Conservation (phyloP, 345 rosid genomes). For the Carallia brachiata region DNA sequence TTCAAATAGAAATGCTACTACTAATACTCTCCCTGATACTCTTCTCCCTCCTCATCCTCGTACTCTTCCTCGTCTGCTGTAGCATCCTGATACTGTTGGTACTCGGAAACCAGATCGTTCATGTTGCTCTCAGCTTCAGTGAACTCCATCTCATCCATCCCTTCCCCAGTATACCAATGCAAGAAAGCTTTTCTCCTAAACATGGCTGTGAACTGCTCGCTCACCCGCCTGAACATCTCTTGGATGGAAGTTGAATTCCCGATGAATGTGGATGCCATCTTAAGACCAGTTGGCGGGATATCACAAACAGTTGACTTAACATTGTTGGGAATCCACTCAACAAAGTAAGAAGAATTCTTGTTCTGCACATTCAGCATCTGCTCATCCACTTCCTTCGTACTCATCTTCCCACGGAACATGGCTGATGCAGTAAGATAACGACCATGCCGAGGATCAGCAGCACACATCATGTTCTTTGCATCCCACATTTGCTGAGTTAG, state of each 20-base stretch:
- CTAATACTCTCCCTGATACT: slow-evolving; percentile 20
- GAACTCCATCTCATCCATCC: slow-evolving; percentile 32
- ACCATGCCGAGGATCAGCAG: slow-evolving; percentile 28
- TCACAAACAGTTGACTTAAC: slow-evolving; percentile 33
- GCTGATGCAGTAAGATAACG: slow-evolving; percentile 30
- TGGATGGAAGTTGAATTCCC: slow-evolving; percentile 30
- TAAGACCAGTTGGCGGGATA: slow-evolving; percentile 27
- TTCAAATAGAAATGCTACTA: not conserved
- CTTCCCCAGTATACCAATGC: slow-evolving; percentile 32
- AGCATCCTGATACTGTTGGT: slow-evolving; percentile 33
- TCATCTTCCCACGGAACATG: slow-evolving; percentile 33
- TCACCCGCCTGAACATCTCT: slow-evolving; percentile 31
- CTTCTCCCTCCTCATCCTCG: slow-evolving; percentile 24
- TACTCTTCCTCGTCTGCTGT: slow-evolving; percentile 29
- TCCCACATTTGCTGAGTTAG: slow-evolving; percentile 37
- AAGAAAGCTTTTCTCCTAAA: slow-evolving; percentile 31
- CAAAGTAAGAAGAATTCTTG: slow-evolving; percentile 32
- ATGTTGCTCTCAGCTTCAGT: slow-evolving; percentile 32
- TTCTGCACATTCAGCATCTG: slow-evolving; percentile 34
- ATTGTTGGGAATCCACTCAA: slow-evolving; percentile 33
- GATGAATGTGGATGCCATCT: slow-evolving; percentile 30
- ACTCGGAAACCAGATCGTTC: slow-evolving; percentile 31
- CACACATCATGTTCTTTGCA: slow-evolving; percentile 33
- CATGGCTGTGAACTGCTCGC: slow-evolving; percentile 34
- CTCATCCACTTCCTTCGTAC: slow-evolving; percentile 29